Evolutionary conservation across 176 grass and related monocot genomes (phyloP).

Genomic region (Aegilops sharonensis): DNA sequence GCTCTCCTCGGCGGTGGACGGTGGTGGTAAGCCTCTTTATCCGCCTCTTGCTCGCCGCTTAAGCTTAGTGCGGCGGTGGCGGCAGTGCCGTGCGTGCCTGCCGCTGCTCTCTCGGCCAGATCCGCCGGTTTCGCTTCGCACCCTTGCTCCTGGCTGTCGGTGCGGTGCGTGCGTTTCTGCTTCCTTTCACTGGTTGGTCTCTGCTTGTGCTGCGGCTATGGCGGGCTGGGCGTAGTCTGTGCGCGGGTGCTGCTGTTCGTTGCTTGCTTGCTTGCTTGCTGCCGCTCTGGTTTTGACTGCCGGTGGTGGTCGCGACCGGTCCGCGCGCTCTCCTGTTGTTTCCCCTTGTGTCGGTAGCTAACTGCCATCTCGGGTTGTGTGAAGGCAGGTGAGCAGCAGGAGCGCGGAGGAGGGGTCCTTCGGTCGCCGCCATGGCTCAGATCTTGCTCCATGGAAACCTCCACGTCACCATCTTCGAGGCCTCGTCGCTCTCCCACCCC

Average conservation of each 20-base stretch:
- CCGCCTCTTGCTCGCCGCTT: not conserved
- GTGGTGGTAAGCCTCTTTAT: not conserved
- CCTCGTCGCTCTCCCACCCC: conserved; percentile 35
- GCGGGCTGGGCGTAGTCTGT: not conserved
- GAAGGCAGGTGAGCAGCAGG: not conserved
- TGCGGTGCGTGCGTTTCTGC: conserved; percentile 10
- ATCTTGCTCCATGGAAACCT: conserved; percentile 81
- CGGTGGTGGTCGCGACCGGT: not conserved
- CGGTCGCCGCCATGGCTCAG: conserved; percentile 45
- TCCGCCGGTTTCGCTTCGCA: not conserved
- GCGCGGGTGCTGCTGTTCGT: not conserved
- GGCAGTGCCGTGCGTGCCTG: not conserved
- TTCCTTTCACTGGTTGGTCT: not conserved
- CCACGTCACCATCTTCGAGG: conserved; percentile 68
- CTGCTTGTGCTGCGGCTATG: not conserved
- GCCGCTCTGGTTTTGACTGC: not conserved
- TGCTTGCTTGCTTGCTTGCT: not conserved
- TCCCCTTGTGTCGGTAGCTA: not conserved
- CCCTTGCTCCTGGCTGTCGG: not conserved
- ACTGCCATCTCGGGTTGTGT: not conserved
- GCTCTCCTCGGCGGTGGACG: not conserved
- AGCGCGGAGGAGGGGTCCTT: not conserved
- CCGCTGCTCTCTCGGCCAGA: not conserved
- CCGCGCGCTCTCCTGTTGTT: not conserved
- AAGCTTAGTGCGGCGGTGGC: not conserved